Conservation (phyloP, 768 basidiomycete genomes). For the Rhizopogon vesiculosus region DNA sequence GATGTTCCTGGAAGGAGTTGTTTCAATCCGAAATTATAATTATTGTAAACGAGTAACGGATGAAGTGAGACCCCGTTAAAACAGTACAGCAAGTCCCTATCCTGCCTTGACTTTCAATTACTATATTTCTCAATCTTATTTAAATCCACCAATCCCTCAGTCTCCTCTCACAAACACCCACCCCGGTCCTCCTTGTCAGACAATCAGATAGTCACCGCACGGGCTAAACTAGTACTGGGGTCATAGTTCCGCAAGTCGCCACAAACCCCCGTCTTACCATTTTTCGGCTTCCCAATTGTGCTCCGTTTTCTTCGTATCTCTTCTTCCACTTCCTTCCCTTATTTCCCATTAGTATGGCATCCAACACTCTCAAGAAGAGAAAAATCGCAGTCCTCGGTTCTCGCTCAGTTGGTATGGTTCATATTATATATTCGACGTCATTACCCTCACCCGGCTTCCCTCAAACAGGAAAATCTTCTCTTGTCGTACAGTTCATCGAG, state of each 20-base stretch:
- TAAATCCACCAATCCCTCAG: neutral
- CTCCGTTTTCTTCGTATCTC: slow-evolving; percentile 10
- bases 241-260: slow-evolving; percentile 14
- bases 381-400: slow-evolving; percentile 88
- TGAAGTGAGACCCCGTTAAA: slow-evolving; percentile 21
- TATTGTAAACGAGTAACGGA: slow-evolving; percentile 11
- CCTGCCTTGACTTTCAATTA: slow-evolving; percentile 2
- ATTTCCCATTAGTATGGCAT: slow-evolving; percentile 19
- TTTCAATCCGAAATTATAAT: slow-evolving; percentile 5
- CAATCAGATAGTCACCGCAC: no score
- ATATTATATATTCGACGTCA: slow-evolving; percentile 5
- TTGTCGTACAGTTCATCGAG: slow-evolving; percentile 91
- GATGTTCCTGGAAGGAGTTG: slow-evolving; percentile 15
- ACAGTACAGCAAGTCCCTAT: neutral
- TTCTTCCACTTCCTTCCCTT: slow-evolving; percentile 7
- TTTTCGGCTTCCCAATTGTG: slow-evolving; percentile 15
- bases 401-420: slow-evolving; percentile 76
- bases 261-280: slow-evolving; percentile 9
- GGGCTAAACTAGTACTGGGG: slow-evolving; percentile 4
- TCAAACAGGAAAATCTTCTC: slow-evolving; percentile 83
- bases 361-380: slow-evolving; percentile 60
- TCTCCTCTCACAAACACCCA: no score
- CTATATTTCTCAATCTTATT: slow-evolving; percentile 16
- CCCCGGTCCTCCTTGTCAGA: no score
- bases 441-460: slow-evolving; percentile 14